Evolutionary conservation across 192 early-diverging fungal genomes (phyloP), one percentile per base, ranked within the genome.

Genomic region (Podila epicladia): DNA sequence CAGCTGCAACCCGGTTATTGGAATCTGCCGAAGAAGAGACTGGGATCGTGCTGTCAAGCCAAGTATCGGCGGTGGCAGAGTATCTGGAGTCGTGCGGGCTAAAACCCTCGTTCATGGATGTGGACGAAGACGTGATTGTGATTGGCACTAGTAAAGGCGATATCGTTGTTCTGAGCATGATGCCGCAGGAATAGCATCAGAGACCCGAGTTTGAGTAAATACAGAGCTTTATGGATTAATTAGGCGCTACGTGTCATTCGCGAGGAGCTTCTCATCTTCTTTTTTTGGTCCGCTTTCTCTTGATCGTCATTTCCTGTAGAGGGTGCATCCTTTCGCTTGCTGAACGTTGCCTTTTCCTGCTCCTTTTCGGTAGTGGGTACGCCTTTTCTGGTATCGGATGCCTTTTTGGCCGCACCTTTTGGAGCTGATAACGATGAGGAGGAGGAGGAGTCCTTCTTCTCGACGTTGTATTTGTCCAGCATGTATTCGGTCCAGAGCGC

Each of bases 71-170:
- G 20, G 64, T 80, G 2, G 28, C 62, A 7, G 29, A 72, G 15
- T 80, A 80, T 45, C 58, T 80, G 2, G 62, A 73, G 15, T 61
- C 53, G 1, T 80, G 77, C 64, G 77, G 77, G 48, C 67, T 80
- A 17, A 80, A 73, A 22, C 77, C 77, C 0, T 80, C 77, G 15
- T 80, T 80, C 37, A 80, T 80, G 77, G 77, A 80, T 19, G 77
- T 80, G 15, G 77, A 80, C 13, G 77, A 73, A 32, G 77, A 73
- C 41, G 62, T 73, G 62, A 61, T 80, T 55, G 57, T 80, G 29
- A 65, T 80, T 69, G 77, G 77, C 28, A 80, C 77, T 6, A 80
- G 67, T 28, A 80, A 80, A 65, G 77, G 77, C 28, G 77, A 80
- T 35, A 73, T 80, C 26, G 71, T 80, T 9, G 77, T 69, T 2